Base-by-base conservation (phyloP, 2,329 filamentous ascomycete species). In the Aureobasidium melanogenum region DNA sequence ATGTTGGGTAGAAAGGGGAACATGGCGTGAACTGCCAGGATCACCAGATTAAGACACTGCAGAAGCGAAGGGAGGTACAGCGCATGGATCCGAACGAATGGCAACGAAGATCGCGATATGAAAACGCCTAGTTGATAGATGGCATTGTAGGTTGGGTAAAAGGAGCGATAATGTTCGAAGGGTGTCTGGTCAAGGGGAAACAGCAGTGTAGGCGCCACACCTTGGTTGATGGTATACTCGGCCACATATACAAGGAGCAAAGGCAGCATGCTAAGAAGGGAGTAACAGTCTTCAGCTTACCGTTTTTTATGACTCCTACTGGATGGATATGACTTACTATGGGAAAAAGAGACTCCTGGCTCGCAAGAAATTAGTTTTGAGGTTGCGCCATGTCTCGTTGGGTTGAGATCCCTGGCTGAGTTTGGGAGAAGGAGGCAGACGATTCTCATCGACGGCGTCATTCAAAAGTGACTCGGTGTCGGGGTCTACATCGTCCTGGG, bases 221-320 rank as follows among this genome's bases (percentile, higher is more conserved):
- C 93, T 77, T 96, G 92, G 76, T 97, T 97, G 74, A 97, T 97
- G 60, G 89, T 95, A 73, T 99, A 99, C 77, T 99, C 94, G 61
- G 92, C 91, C 38, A 97, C 83, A 72, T 97, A 99, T 32, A 99
- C 94, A 17, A 97, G 77, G 36, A 97, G 80, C 15, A 99, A 81
- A 0, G 94, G 94, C 3, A 96, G 80, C 91, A 99, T 97, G 73
- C 81, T 83, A 64, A 19, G 32, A 39, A 34, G 19, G 30, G 17
- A 17, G 34, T 22, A 15, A 22, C 5, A 15, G 39, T 24, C 12
- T 51, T 62, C 30, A 62, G 61, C 56, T 59, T 59, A 59, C 51
- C 60, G 41, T 26, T 48, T n/a, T 26, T 30, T 5, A 26, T 50
- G 15, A 22, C n/a, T 22, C 10, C 28, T 28, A 15, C 32, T 60